These are phyloP conservation scores for Galerina sulciceps DNA, from an alignment of 768 basidiomycete species.

Conservation along the genomic window DNA sequence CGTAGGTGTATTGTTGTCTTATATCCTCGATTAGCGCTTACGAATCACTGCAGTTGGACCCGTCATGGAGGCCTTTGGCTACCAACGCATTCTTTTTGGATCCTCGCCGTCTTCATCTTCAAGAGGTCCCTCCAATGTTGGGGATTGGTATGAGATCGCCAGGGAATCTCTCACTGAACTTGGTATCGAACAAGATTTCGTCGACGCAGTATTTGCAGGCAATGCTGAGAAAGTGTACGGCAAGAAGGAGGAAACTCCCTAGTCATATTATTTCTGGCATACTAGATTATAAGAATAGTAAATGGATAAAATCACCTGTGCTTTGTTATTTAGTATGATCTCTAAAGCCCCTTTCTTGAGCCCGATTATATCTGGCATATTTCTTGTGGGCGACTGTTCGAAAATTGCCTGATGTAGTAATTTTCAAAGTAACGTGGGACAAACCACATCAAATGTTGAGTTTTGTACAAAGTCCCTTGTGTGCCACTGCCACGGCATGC, in stretches of 20 bases:
- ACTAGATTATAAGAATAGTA: not conserved
- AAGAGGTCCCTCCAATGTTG: constrained; percentile 50
- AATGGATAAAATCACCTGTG: not conserved
- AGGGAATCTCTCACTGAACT: constrained; percentile 80
- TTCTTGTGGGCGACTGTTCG: not conserved
- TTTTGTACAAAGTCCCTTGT: not conserved
- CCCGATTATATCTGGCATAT: not conserved
- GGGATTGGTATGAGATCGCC: constrained; percentile 83
- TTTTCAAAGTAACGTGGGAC: constrained; percentile 7
- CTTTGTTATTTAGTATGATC: constrained; percentile 11
- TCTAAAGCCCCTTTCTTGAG: not conserved
- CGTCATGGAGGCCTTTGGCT: constrained; percentile 85
- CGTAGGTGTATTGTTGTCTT: constrained; percentile 46
- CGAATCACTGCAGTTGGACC: constrained; percentile 64
- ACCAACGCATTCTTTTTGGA: constrained; percentile 81
- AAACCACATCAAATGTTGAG: not conserved
- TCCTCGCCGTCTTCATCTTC: constrained; percentile 67
- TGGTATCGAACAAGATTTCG: constrained; percentile 74
- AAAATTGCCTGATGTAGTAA: constrained; percentile 25
- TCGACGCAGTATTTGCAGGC: constrained; percentile 73
- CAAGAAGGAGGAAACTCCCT: constrained; percentile 14
- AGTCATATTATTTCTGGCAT: not conserved
- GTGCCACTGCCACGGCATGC: not conserved
- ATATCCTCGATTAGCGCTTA: constrained; percentile 1
- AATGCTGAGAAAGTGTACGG: constrained; percentile 55